phyloP scores from a whole-genome alignment of 2,329 filamentous ascomycete species.

The Stagonosporopsis cucurbitacearum region DNA sequence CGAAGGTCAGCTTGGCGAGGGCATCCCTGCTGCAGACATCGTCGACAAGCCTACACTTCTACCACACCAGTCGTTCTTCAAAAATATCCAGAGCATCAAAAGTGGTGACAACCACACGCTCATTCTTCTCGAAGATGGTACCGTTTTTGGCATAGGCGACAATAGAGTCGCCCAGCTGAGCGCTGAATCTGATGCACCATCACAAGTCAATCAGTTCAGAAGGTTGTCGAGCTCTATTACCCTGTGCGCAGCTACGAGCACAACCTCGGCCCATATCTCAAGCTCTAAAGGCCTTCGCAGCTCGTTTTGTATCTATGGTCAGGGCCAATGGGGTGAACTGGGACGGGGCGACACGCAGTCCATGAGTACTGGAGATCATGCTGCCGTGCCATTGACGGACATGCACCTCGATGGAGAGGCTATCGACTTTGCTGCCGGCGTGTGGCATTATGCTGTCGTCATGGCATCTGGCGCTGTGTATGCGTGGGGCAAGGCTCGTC shows the following conservation, averaged over 20 bases:
- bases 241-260: conserved; percentile 32
- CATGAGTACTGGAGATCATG: not conserved
- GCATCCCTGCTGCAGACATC: conserved; percentile 54
- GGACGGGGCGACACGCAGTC: conserved; percentile 15
- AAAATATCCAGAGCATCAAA: conserved; percentile 47
- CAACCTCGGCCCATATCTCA: conserved; percentile 36
- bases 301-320: conserved; percentile 25
- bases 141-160: conserved; percentile 71
- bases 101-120: conserved; percentile 90
- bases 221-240: not conserved
- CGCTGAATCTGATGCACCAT: not conserved
- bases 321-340: conserved; percentile 37
- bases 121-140: conserved; percentile 66
- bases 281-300: not conserved
- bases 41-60: conserved; percentile 27
- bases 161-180: conserved; percentile 53
- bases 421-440: conserved; percentile 71
- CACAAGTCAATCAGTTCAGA: not conserved
- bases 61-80: conserved; percentile 2
- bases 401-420: conserved; percentile 46
- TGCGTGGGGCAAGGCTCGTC: conserved; percentile 87
- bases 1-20: conserved; percentile 56
- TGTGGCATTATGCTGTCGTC: conserved; percentile 78
- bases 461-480: conserved; percentile 78
- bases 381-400: not conserved